Percentiles rank a stretch among this genome's conserved stretches.
phyloP scores from a whole-genome alignment of 2,329 filamentous ascomycete genomes.

The Cladosporium sp. region DNA sequence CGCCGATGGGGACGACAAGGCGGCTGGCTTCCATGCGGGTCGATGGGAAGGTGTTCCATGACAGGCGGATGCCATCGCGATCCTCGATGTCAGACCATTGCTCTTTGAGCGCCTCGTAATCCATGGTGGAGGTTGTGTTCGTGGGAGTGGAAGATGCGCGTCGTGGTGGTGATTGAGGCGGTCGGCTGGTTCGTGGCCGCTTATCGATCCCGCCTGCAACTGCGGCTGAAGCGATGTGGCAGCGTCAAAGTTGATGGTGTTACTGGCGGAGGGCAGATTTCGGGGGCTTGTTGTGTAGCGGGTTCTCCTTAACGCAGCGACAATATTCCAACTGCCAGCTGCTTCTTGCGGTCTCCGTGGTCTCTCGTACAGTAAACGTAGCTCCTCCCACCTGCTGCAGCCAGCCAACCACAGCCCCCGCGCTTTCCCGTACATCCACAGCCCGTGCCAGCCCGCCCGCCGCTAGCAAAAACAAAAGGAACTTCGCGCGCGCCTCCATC shows the following conservation, averaged over 20 bases:
- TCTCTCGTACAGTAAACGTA: conserved; percentile 16
- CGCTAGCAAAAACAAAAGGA: conserved; percentile 3
- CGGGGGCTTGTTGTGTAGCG: neutral
- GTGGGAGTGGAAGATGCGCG: conserved; percentile 4
- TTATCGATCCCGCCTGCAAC: conserved; percentile 15
- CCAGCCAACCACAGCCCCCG: conserved; percentile 23
- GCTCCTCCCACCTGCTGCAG: conserved; percentile 16
- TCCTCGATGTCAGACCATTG: conserved; percentile 97
- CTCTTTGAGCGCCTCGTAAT: conserved; percentile 89
- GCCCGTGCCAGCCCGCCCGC: neutral
- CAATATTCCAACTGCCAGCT: neutral
- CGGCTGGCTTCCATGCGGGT: conserved; percentile 69
- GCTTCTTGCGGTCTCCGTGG: neutral
- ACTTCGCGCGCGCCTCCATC: conserved; percentile 25
- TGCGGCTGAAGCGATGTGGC: conserved; percentile 5
- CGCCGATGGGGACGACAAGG: conserved; percentile 75
- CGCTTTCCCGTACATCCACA: conserved; percentile 4
- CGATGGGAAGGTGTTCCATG: conserved; percentile 98
- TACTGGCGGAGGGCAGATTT: neutral
- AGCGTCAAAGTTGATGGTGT: neutral
- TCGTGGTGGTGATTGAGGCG: conserved; percentile 5
- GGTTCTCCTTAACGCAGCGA: too few relatives aligned
- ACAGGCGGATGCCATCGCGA: conserved; percentile 87
- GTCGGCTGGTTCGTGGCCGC: conserved; percentile 10
- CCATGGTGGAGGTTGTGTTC: conserved; percentile 52